These are phyloP conservation scores for Marchantia paleacea DNA, from an alignment of 225 moss, liverwort and hornwort genomes.

Conservation along the genomic window DNA sequence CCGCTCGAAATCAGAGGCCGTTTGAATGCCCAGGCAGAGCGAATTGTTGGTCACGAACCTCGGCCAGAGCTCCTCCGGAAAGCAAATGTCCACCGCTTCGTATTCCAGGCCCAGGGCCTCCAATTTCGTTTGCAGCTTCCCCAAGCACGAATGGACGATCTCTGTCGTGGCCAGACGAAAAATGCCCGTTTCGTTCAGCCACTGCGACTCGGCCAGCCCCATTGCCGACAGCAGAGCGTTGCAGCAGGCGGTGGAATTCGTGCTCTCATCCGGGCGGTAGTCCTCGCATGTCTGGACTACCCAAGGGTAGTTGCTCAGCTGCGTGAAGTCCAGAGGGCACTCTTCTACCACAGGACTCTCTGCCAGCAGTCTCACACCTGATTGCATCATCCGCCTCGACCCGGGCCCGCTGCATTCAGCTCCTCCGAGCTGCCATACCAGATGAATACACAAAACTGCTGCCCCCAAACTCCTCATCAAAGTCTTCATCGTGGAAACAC, in stretches of 20 bases:
- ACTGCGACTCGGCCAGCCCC: slow-evolving; percentile 16
- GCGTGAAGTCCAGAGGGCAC: slow-evolving; percentile 18
- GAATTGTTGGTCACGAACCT: slow-evolving; percentile 8
- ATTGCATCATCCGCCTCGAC: background rate
- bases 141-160: slow-evolving; percentile 3
- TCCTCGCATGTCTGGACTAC: slow-evolving; percentile 2
- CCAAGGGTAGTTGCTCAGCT: slow-evolving; percentile 15
- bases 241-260: slow-evolving; percentile 14
- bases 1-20: slow-evolving; percentile 5
- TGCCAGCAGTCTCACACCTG: background rate
- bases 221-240: slow-evolving; percentile 20
- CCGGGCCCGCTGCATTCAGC: background rate
- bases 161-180: slow-evolving; percentile 2
- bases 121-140: background rate
- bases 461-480: background rate
- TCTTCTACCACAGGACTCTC: background rate
- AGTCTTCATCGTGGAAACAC: background rate
- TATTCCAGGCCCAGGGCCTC: slow-evolving; percentile 13
- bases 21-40: slow-evolving; percentile 14
- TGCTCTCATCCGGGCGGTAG: background rate
- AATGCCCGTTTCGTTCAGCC: slow-evolving; percentile 9
- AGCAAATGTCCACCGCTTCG: slow-evolving; percentile 7
- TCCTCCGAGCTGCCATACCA: background rate
- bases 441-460: background rate
- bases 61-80: background rate